Base-by-base conservation (phyloP, 257 asterid species). In the Anisodus acutangulus region DNA sequence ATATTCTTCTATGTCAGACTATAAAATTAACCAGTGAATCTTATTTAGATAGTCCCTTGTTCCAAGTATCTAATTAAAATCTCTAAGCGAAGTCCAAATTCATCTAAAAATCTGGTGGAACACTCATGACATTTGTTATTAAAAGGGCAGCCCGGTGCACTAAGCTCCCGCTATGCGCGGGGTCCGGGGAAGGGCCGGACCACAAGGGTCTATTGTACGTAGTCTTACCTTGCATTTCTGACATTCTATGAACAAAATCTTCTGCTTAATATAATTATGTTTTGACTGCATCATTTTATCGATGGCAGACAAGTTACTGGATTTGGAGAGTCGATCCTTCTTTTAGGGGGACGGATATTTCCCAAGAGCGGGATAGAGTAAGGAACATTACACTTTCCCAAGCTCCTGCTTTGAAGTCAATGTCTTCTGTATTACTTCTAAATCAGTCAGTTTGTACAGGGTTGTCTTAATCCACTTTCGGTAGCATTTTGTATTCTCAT, bases 301-400 rank as follows among this genome's bases (percentile, higher is more conserved):
- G 80, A 66, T 86, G 76, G 71, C 94, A 92, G 92, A 87, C 94
- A 68, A 91, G 86, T 86, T 90, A 91, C 87, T 93, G 95, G 98
- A 88, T 90, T 79, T 90, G 97, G 98, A 92, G 94, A 84, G 90
- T 89, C 31, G 95, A 91, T 85, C 92, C 98, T 59, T 89, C 92
- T 67, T 86, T 83, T 31, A 85, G 95, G 71, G 87, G 86, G 64
- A 15, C 78, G 12, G 11, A 43, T 60, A 80, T 55, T 35, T 85
- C 89, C 80, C 93, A 87, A 88, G 91, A 89, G 58, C 92, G 67
- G 59, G 88, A 87, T 85, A 88, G 95, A 89, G 96, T 93, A 88
- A 87, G 88, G 64, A 71, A 59, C 19, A 74, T 74, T 26, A 26
- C 81, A 74, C 59, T 74, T 74, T 49, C 62, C 60, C 45, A 74